Evolutionary conservation across 371 early-diverging fungal species (phyloP).

Genomic region (Apophysomyces sp.): DNA sequence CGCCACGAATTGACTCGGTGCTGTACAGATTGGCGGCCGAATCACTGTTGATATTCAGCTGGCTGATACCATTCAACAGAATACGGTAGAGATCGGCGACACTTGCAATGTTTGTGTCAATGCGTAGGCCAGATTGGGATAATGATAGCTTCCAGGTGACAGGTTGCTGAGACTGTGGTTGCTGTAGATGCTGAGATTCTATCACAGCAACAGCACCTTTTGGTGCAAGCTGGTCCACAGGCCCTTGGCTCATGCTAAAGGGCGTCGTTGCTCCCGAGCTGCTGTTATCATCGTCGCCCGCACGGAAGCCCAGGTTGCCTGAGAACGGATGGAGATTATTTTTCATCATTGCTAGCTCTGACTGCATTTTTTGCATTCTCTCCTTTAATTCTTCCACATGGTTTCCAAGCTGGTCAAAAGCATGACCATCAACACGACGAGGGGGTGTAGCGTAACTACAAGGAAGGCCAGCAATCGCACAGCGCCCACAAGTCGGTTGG

Average conservation of each 20-base stretch:
- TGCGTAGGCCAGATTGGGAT: conserved; percentile 45
- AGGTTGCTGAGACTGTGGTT: conserved; percentile 18
- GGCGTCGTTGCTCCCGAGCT: conserved; percentile 4
- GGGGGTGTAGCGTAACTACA: conserved; percentile 55
- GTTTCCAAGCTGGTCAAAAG: conserved; percentile 53
- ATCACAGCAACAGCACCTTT: conserved; percentile 8
- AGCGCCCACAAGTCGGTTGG: conserved; percentile 63
- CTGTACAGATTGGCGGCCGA: conserved; percentile 35
- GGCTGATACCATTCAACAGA: conserved; percentile 44
- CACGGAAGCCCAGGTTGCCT: conserved; percentile 19
- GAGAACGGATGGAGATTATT: conserved; percentile 40
- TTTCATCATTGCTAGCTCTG: conserved; percentile 51
- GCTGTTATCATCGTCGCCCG: conserved; percentile 12
- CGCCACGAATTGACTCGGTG: conserved; percentile 26
- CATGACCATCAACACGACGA: conserved; percentile 56
- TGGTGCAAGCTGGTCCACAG: neutral
- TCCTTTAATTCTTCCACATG: conserved; percentile 51
- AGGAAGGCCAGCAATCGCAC: conserved; percentile 48
- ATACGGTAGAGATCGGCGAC: conserved; percentile 51
- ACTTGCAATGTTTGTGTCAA: conserved; percentile 52
- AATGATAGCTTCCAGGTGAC: conserved; percentile 52
- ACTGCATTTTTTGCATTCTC: conserved; percentile 49
- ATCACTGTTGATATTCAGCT: conserved; percentile 46
- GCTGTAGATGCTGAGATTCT: conserved; percentile 1
- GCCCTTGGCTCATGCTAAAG: neutral